Evolutionary conservation across 495 filamentous ascomycete species (phyloP), one percentile per base, ranked within the genome.

Genomic region (Penicillium nucicola): DNA sequence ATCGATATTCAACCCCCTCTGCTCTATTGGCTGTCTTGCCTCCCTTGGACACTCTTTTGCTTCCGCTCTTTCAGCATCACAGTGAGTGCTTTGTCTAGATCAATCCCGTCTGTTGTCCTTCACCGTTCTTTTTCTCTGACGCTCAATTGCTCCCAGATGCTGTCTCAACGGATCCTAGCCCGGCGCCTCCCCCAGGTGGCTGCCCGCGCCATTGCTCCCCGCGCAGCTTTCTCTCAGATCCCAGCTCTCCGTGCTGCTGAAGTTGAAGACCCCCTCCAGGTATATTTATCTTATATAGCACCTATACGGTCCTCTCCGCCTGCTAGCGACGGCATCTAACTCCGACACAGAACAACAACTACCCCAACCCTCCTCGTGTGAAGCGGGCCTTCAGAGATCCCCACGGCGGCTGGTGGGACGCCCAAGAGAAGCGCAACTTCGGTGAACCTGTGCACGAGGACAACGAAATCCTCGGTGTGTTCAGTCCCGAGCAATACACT

Each of bases 381-480:
- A 96, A 93, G 76, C 88, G 92, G 55, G 81, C 86, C 64, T 84
- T 87, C 72, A 89, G 95, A 66, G 95, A 97, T 66, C 95, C 95
- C 31, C 82, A 97, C 64, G 92, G 71, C 59, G 87, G 90, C 66
- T 97, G 91, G 90, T 97, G 92, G 92, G 92, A 97, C 70, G 87
- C 90, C 76, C 92, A 97, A 65, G 92, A 96, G 67, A 87, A 92
- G 59, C 84, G 92, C 50, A 96, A 97, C 76, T 99, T 85, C 59
- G 90, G 90, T 61, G 95, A 99, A 70, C 87, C 91, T 4, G 83
- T 95, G 22, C 92, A 99, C 68, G 95, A 99, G 71, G 95, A 99
- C 70, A 85, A 97, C 64, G 95, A 99, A 67, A 84, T 96, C 45
- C 78, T 97, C 17, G 92, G 92, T 61, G 84, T 95, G 48, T 92